A percentile compares a stretch with the other conserved stretches of the same genome.
These are phyloP conservation scores for Fusarium sp. DNA, from an alignment of 2,329 filamentous ascomycete genomes.

Conservation along the genomic window DNA sequence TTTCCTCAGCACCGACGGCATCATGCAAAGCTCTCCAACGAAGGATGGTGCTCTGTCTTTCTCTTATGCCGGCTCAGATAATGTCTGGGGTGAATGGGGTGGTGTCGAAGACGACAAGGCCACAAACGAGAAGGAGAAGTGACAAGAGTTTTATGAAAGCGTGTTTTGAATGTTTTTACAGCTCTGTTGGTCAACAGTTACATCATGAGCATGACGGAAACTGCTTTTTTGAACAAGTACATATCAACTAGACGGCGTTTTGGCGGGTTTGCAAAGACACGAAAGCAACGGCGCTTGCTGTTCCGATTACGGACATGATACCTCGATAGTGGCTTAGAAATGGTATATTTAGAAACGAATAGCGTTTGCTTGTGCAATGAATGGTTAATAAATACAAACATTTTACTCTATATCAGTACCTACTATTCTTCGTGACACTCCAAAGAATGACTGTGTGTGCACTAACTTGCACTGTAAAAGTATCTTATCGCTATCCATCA, in stretches of 20 bases:
- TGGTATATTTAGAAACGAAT: constrained; percentile 9
- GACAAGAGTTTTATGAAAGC: constrained; percentile 20
- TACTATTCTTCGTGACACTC: neutral
- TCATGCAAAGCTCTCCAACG: constrained; percentile 63
- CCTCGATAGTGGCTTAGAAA: constrained; percentile 14
- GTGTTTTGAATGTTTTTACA: constrained; percentile 19
- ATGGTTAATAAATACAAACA: neutral
- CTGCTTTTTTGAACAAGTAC: constrained; percentile 24
- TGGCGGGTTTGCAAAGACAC: constrained; percentile 2
- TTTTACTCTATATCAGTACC: neutral
- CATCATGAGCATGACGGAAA: constrained; percentile 26
- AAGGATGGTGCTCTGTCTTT: constrained; percentile 45
- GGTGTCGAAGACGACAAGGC: constrained; percentile 32
- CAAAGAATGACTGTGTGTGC: neutral
- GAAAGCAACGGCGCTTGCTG: constrained; percentile 24
- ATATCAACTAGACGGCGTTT: constrained; percentile 39
- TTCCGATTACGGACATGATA: constrained; percentile 28
- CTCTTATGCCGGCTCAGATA: constrained; percentile 48
- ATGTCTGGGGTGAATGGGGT: constrained; percentile 50
- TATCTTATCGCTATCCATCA: neutral
- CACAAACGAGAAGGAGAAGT: constrained; percentile 37
- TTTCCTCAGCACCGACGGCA: constrained; percentile 60
- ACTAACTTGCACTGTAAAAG: constrained; percentile 3
- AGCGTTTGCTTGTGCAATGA: neutral
- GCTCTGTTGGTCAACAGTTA: constrained; percentile 38